These are phyloP conservation scores for Acrasis kona DNA, from an alignment of 78 protist species.

Conservation along the genomic window DNA sequence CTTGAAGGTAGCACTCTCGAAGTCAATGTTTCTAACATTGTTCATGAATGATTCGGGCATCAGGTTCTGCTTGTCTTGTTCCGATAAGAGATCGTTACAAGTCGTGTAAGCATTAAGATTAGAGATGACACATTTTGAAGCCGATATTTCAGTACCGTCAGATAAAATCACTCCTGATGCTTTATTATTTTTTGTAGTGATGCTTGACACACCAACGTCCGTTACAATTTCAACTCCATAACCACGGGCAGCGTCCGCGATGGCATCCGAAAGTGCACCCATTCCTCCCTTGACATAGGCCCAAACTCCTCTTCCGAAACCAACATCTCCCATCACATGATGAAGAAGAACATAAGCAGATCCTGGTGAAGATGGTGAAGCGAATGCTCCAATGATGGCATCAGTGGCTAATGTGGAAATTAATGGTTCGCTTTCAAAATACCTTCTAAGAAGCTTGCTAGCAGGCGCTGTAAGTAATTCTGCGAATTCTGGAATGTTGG, in stretches of 20 bases:
- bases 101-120: conserved; percentile 25
- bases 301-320: conserved; percentile 36
- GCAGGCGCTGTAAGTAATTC: conserved; percentile 37
- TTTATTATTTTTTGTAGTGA: background rate
- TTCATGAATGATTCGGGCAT: background rate
- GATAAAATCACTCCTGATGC: conserved; percentile 3
- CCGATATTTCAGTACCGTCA: background rate
- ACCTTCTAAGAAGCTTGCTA: conserved; percentile 11
- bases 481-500: background rate
- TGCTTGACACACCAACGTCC: background rate
- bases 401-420: conserved; percentile 52
- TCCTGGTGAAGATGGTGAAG: conserved; percentile 12
- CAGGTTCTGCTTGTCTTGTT: background rate
- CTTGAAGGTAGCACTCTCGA: conserved; percentile 20
- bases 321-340: conserved; percentile 47
- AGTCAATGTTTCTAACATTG: background rate
- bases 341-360: conserved; percentile 48
- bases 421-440: conserved; percentile 30
- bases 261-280: conserved; percentile 27
- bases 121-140: conserved; percentile 2
- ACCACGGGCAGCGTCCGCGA: conserved; percentile 5
- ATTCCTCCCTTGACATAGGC: conserved; percentile 44
- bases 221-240: conserved; percentile 6
- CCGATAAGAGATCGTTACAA: background rate
- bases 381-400: conserved; percentile 49